Evolutionary conservation across 164 flowering plant genomes (phyloP).

Genomic region (Tetracentron sinense): DNA sequence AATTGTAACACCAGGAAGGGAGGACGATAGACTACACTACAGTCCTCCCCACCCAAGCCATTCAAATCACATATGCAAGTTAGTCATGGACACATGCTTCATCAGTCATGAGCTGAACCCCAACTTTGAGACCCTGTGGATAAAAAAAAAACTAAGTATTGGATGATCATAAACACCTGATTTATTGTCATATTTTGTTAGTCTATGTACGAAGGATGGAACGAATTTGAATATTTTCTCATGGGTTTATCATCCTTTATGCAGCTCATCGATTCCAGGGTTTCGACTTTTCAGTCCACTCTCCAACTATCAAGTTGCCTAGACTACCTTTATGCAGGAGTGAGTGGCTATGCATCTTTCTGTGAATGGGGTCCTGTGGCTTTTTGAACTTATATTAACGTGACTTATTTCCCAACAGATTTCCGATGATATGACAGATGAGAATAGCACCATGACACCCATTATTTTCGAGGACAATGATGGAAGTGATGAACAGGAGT

Average conservation of each 20-base stretch:
- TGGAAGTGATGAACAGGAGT: conserved; percentile 54
- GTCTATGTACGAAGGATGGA: no score
- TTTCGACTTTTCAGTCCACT: conserved; percentile 61
- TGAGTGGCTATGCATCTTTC: conserved; percentile 22
- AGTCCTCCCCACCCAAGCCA: no score
- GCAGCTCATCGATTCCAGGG: conserved; percentile 85
- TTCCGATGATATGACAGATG: conserved; percentile 51
- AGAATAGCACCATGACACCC: conserved; percentile 30
- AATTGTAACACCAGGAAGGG: no score
- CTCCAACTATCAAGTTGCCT: conserved; percentile 61
- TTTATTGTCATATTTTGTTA: no score
- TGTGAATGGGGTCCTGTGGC: neutral
- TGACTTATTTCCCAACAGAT: conserved; percentile 28
- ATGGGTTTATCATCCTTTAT: conserved; percentile 15
- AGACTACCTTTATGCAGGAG: conserved; percentile 63
- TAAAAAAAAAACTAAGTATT: no score
- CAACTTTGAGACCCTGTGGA: no score
- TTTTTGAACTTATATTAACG: conserved; percentile 8
- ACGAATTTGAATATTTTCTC: neutral
- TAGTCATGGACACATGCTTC: no score
- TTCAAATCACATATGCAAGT: no score
- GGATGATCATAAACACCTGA: no score
- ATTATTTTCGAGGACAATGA: conserved; percentile 60
- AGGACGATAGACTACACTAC: no score
- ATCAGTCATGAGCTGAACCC: no score